A percentile compares a stretch with the other conserved stretches of the same genome.
These are phyloP conservation scores for Diatrype stigma DNA, from an alignment of 2,329 filamentous ascomycete genomes.

Conservation along the genomic window DNA sequence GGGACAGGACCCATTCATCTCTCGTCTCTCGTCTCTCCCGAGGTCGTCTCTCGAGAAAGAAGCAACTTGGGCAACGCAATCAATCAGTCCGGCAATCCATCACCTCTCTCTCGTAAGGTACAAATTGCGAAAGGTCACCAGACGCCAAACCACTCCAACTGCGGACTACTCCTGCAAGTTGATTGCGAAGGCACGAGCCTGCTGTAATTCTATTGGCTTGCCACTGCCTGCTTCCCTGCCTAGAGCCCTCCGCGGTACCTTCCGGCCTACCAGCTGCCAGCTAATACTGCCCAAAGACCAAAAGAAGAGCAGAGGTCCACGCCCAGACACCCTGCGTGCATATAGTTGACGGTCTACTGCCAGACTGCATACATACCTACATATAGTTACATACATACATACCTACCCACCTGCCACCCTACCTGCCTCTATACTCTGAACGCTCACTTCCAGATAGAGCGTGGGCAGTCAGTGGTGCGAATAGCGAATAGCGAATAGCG, in stretches of 20 bases:
- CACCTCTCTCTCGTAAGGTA: background rate
- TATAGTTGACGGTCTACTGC: too few species aligned
- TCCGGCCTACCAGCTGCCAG: background rate
- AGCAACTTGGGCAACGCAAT: too few species aligned
- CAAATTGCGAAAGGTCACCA: background rate
- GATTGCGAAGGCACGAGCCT: background rate
- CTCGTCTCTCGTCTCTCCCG: background rate
- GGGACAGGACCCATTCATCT: background rate
- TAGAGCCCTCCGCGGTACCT: background rate
- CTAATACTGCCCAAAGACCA: too few species aligned
- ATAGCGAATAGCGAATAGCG: too few species aligned
- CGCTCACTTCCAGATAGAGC: too few species aligned
- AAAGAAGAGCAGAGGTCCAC: too few species aligned
- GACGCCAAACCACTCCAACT: background rate
- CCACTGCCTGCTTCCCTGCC: background rate
- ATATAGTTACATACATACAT: background rate
- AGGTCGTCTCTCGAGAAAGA: too few species aligned
- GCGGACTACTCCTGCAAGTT: background rate
- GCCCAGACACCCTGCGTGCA: too few species aligned
- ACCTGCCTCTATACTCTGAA: too few species aligned
- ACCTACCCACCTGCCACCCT: background rate
- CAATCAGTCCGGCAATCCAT: background rate
- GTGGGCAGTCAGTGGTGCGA: too few species aligned
- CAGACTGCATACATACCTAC: background rate
- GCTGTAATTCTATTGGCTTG: background rate